Conservation (phyloP, 176 grass and related monocot genomes). For the Phragmites australis region DNA sequence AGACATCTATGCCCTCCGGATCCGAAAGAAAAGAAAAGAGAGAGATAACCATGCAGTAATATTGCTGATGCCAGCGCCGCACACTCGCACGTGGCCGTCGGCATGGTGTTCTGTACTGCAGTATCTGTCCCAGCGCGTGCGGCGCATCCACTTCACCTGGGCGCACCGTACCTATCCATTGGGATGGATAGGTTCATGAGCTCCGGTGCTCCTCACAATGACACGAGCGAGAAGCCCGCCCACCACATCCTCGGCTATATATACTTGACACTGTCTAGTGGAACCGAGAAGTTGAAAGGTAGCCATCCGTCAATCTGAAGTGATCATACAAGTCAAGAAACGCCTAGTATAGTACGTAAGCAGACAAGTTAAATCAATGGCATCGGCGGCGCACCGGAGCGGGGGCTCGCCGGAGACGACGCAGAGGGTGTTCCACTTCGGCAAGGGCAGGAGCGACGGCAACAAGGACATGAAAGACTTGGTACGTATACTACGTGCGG, state of each 20-base stretch:
- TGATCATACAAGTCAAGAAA: not conserved
- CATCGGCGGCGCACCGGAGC: not conserved
- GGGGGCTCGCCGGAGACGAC: not conserved
- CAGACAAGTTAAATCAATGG: not conserved
- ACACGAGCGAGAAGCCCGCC: not conserved
- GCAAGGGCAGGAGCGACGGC: constrained; percentile 89
- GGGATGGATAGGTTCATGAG: no score
- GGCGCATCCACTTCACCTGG: no score
- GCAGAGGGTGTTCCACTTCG: constrained; percentile 92
- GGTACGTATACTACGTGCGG: no score
- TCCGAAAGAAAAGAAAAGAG: no score
- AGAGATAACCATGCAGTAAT: no score
- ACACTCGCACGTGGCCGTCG: no score
- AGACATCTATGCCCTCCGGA: no score
- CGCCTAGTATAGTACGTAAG: not conserved
- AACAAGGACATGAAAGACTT: constrained; percentile 92
- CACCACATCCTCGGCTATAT: not conserved
- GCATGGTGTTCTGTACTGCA: no score
- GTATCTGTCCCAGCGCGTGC: no score
- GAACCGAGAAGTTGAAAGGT: not conserved
- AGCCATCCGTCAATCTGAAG: not conserved
- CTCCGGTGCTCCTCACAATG: no score
- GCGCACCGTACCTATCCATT: no score
- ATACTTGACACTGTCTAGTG: not conserved
- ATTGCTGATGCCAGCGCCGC: no score